These are phyloP conservation scores for Nothomitra cinnamomea DNA, from an alignment of 2,329 filamentous ascomycete genomes.

Conservation along the genomic window DNA sequence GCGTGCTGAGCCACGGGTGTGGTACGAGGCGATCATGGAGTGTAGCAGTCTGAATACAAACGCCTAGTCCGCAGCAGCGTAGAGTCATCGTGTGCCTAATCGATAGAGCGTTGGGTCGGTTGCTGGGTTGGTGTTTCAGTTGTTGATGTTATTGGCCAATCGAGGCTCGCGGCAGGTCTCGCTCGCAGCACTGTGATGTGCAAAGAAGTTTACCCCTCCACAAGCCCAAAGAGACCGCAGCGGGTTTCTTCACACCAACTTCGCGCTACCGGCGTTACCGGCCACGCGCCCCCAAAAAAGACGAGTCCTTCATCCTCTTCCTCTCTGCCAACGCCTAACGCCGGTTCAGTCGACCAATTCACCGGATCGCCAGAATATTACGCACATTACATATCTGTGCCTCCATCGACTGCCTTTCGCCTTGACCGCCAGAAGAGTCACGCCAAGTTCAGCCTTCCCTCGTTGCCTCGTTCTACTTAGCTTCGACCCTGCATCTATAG, in stretches of 20 bases:
- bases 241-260: background rate
- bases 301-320: background rate
- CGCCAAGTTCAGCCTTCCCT: background rate
- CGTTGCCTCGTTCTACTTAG: no score
- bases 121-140: constrained; percentile 1
- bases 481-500: no score
- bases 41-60: background rate
- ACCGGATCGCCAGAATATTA: background rate
- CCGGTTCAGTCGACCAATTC: background rate
- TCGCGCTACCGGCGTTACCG: background rate
- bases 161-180: background rate
- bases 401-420: background rate
- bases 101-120: background rate
- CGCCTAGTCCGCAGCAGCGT: background rate
- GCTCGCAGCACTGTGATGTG: background rate
- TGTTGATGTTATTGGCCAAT: constrained; percentile 2
- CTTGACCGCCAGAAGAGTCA: background rate
- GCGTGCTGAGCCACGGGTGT: no score
- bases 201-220: constrained; percentile 4
- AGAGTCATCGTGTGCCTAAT: background rate
- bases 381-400: background rate
- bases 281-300: constrained; percentile 3
- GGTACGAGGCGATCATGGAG: no score
- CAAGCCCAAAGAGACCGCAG: background rate
- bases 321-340: background rate